Base-by-base conservation (phyloP, 2,329 filamentous ascomycete genomes). In the Colletotrichum somersetense region DNA sequence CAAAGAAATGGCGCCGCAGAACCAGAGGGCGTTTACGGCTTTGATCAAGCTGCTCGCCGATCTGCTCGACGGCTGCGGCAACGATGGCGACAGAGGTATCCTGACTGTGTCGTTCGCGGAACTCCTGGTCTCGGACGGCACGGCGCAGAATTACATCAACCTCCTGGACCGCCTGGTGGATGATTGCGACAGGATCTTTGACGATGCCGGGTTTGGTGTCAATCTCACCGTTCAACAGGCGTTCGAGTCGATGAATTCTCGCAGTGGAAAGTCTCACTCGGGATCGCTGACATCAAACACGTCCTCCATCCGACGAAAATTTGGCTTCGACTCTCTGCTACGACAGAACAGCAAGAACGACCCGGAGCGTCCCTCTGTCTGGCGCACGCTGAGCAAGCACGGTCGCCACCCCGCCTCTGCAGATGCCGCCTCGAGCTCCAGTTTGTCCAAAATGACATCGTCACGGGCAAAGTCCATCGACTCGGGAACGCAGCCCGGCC, bases 21-120 rank as follows among this genome's bases (percentile, higher is more conserved):
- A 92, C 75, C 86, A 89, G 74, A 89, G 95, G 73, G 95, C 95
- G 0, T 93, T 98, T 75, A 92, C 92, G 48, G 90, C 92, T 0
- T 89, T 97, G 62, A 91, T 98, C 78, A 96, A 94, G 77, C 87
- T 98, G 42, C 86, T 98, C 33, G 93, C 94, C 0, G 94, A 97
- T 78, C 85, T 98, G 40, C 88, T 98, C 8, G 95, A 97, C 75
- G 95, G 94, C 3, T 97, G 95, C 75, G 92, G 92, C 62, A 97
- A 97, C 77, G 96, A 98, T 78, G 93, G 94, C 42, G 96, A 98
- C 79, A 89, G 95, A 59, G 96, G 96, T 61, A 93, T 94, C 30
- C 83, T 98, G 76, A 98, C 95, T 0, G 90, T 94, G 56, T 93
- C 94, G 1, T 98, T 98, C 83, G 92, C 95, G 0, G 95, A 98